Evolutionary conservation across 169 alveolate species (phyloP).

Genomic region (Babesia caballi): DNA sequence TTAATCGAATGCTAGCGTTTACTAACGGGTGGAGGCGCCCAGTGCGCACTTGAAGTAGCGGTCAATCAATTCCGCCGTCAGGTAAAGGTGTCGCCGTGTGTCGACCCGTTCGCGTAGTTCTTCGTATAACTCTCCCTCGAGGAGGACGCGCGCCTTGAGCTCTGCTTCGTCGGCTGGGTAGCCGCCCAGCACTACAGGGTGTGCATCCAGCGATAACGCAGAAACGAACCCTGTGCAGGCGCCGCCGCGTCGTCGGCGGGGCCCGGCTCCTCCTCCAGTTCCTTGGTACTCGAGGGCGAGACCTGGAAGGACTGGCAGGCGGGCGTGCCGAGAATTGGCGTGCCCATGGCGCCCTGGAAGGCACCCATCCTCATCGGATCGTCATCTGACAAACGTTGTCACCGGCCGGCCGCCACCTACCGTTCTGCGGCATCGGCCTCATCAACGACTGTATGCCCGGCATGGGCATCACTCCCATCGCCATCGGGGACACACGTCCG

Average conservation of each 20-base stretch:
- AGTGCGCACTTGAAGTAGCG: slow-evolving; percentile 34
- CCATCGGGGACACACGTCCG: too few relatives aligned
- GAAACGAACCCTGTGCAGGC: slow-evolving; percentile 17
- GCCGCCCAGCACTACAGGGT: slow-evolving; percentile 18
- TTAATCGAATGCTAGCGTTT: background rate
- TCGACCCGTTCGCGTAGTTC: background rate
- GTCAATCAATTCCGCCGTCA: background rate
- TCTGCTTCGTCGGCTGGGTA: background rate
- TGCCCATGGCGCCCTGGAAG: background rate
- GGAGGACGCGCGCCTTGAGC: background rate
- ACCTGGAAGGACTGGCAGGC: background rate
- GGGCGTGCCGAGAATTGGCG: background rate
- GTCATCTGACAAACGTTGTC: background rate
- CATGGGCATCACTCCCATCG: slow-evolving; percentile 29
- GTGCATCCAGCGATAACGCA: slow-evolving; percentile 5
- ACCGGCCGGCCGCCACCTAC: background rate
- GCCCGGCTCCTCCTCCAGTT: background rate
- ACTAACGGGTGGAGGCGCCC: slow-evolving; percentile 5
- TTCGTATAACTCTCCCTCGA: slow-evolving; percentile 16
- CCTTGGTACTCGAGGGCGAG: background rate
- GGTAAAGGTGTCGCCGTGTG: background rate
- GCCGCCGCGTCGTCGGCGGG: background rate
- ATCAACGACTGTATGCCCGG: slow-evolving; percentile 33
- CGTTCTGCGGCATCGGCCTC: slow-evolving; percentile 9
- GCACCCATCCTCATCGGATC: background rate